Conservation (phyloP, 75 land plant genomes). For the Cunninghamia lanceolata region DNA sequence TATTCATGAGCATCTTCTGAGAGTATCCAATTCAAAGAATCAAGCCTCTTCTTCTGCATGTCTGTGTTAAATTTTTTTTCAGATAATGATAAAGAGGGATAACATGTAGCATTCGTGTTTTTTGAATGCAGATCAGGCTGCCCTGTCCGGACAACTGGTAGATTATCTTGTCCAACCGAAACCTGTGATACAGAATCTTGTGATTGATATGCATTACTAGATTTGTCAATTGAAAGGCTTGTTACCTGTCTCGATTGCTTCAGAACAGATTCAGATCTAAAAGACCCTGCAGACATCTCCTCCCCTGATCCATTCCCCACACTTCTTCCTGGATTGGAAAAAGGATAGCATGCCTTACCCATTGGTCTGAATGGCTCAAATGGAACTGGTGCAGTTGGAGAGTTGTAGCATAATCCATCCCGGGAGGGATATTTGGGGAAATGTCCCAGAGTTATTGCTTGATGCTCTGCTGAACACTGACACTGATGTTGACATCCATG, state of each 20-base stretch:
- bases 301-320: not conserved
- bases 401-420: constrained; percentile 5
- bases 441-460: not conserved
- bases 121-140: not conserved
- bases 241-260: not conserved
- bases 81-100: not conserved
- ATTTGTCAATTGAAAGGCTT: constrained; percentile 2
- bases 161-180: constrained; percentile 4
- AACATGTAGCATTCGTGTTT: not conserved
- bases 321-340: not conserved
- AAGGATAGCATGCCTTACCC: not conserved
- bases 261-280: constrained; percentile 5
- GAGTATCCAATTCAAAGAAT: not conserved
- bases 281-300: not conserved
- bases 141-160: not conserved
- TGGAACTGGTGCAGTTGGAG: not conserved
- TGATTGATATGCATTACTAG: not conserved
- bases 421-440: constrained; percentile 1
- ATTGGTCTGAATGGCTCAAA: not conserved
- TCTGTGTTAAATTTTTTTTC: not conserved
- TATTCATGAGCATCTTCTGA: not conserved
- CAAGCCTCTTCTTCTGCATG: not conserved
- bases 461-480: not conserved
- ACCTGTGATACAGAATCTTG: not conserved
- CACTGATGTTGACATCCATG: constrained; percentile 10